Conservation (phyloP, 2,329 filamentous ascomycete species). For the Alternaria gaisen region DNA sequence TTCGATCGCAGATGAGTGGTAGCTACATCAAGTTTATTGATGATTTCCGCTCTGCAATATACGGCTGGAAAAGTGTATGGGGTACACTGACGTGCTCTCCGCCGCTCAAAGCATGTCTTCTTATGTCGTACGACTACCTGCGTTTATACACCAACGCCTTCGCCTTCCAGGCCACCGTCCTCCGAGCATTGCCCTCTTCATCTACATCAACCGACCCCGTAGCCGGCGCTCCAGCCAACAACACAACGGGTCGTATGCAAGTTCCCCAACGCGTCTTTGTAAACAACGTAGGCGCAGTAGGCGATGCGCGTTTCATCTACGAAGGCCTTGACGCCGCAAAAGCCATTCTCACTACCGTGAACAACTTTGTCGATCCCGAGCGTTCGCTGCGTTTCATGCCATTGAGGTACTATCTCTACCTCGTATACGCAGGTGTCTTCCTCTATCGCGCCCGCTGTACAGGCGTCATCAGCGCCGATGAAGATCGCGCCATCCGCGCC, state of each 20-base stretch:
- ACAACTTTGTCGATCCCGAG: constrained; percentile 60
- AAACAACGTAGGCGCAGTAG: constrained; percentile 60
- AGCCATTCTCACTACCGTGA: constrained; percentile 59
- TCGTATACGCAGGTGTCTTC: constrained; percentile 60
- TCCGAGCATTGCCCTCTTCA: constrained; percentile 52
- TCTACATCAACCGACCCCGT: constrained; percentile 20
- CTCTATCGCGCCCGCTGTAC: constrained; percentile 59
- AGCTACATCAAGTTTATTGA: constrained; percentile 80
- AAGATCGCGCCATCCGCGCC: constrained; percentile 57
- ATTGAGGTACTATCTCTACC: constrained; percentile 59
- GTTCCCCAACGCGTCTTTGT: constrained; percentile 56
- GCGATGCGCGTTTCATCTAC: constrained; percentile 61
- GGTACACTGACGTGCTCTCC: constrained; percentile 71
- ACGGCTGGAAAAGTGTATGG: constrained; percentile 76
- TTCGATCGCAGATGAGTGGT: constrained; percentile 74
- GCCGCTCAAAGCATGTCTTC: constrained; percentile 71
- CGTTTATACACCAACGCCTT: constrained; percentile 79
- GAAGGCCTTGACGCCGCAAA: constrained; percentile 61
- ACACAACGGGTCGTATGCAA: constrained; percentile 36
- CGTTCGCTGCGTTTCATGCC: constrained; percentile 59
- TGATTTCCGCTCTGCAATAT: constrained; percentile 73
- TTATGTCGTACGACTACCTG: constrained; percentile 77
- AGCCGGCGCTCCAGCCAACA: constrained; percentile 2
- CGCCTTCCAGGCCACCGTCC: constrained; percentile 75
- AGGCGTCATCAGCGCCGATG: constrained; percentile 58